Conservation (phyloP, 2,329 filamentous ascomycete species). For the Pseudogymnoascus sp. region DNA sequence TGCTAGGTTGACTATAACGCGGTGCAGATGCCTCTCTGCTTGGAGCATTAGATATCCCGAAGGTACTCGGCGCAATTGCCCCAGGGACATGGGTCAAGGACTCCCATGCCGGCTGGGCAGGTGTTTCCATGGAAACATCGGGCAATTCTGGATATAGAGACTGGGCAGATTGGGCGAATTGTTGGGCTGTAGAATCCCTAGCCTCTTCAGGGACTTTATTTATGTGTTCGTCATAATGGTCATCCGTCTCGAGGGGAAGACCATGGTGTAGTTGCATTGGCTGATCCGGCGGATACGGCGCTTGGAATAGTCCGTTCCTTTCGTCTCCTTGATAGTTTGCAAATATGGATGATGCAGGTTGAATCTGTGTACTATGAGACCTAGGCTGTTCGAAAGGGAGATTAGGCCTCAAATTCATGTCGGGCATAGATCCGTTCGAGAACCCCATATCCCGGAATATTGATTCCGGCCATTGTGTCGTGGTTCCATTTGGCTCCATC, state of each 20-base stretch:
- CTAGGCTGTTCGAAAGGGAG: background rate
- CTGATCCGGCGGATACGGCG: slow-evolving; percentile 1
- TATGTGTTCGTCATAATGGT: background rate
- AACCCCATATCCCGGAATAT: slow-evolving; percentile 6
- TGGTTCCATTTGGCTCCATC: background rate
- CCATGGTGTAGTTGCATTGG: background rate
- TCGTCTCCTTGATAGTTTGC: background rate
- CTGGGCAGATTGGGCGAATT: background rate
- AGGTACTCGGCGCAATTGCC: background rate
- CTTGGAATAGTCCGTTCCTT: background rate
- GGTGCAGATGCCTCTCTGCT: background rate
- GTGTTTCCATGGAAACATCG: slow-evolving; percentile 2
- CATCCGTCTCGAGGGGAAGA: background rate
- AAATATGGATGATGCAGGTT: background rate
- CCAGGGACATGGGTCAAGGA: background rate
- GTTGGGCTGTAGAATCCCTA: background rate
- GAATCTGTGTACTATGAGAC: background rate
- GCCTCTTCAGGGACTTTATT: background rate
- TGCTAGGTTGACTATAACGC: background rate
- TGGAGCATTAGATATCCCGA: background rate
- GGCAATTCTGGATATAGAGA: background rate
- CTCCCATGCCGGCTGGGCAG: background rate
- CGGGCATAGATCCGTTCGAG: background rate
- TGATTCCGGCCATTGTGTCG: background rate
- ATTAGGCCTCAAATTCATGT: background rate